Percentiles rank a stretch among this genome's conserved stretches.
Conservation (phyloP, 495 filamentous ascomycete species). For the Usnea hakonensis region DNA sequence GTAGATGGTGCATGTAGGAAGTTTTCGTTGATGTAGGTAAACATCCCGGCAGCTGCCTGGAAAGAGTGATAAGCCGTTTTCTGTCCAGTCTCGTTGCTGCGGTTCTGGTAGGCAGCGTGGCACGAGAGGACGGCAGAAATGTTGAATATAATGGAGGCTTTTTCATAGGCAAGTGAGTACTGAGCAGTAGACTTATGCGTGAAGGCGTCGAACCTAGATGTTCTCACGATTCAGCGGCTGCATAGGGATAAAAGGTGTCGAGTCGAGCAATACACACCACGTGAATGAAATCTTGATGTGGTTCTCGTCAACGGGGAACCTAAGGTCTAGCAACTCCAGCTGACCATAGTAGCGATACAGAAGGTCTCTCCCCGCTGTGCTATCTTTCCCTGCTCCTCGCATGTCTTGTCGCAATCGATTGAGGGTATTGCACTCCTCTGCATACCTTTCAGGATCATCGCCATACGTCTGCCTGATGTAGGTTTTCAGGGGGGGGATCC, state of each 20-base stretch:
- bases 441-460: constrained; percentile 91
- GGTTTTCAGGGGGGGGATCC: constrained; percentile 84
- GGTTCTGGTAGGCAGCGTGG: constrained; percentile 87
- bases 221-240: constrained; percentile 10
- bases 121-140: constrained; percentile 96
- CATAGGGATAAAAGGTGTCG: background rate
- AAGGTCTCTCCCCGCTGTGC: constrained; percentile 84
- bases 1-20: constrained; percentile 94
- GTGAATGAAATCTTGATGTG: constrained; percentile 99
- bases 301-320: constrained; percentile 96
- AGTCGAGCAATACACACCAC: constrained; percentile 53
- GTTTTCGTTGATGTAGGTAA: constrained; percentile 99
- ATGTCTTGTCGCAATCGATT: constrained; percentile 98
- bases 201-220: constrained; percentile 87
- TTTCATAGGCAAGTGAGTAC: constrained; percentile 94
- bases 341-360: constrained; percentile 97
- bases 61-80: constrained; percentile 98
- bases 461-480: constrained; percentile 93
- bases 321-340: constrained; percentile 84
- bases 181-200: constrained; percentile 93
- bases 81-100: constrained; percentile 82
- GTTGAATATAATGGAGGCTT: constrained; percentile 99
- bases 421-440: constrained; percentile 88
- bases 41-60: constrained; percentile 97
- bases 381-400: constrained; percentile 95